Conservation (phyloP, 2,329 filamentous ascomycete species). For the Apiospora pterosperma region DNA sequence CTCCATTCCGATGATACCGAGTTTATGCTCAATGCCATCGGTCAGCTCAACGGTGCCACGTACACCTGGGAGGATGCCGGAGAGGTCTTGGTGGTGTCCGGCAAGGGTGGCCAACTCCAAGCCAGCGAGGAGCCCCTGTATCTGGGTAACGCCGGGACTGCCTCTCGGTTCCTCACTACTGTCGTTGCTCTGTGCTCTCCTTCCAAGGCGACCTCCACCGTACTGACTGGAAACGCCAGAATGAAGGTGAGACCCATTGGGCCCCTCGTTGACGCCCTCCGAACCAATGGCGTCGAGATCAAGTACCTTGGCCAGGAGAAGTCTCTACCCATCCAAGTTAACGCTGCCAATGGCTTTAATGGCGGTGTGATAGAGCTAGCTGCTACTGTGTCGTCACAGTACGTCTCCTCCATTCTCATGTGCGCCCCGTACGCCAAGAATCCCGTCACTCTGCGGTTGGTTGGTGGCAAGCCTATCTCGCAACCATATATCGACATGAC, state of each 20-base stretch:
- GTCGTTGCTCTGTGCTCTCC: slow-evolving; percentile 81
- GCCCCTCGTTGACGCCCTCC: slow-evolving; percentile 84
- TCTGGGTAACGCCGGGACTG: slow-evolving; percentile 93
- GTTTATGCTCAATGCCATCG: slow-evolving; percentile 93
- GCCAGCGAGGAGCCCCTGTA: slow-evolving; percentile 79
- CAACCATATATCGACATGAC: slow-evolving; percentile 99
- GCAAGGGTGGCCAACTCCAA: slow-evolving; percentile 80
- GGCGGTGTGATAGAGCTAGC: slow-evolving; percentile 89
- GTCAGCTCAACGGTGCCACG: slow-evolving; percentile 76
- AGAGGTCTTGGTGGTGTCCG: slow-evolving; percentile 83
- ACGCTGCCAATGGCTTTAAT: slow-evolving; percentile 76
- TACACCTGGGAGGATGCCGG: slow-evolving; percentile 95
- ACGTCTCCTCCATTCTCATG: slow-evolving; percentile 95
- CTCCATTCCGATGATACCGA: slow-evolving; percentile 96
- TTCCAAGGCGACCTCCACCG: slow-evolving; percentile 60
- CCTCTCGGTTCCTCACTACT: slow-evolving; percentile 90
- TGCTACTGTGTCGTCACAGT: slow-evolving; percentile 97
- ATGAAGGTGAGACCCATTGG: slow-evolving; percentile 97
- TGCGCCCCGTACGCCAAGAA: slow-evolving; percentile 95
- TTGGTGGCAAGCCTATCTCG: slow-evolving; percentile 96
- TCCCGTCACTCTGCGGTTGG: slow-evolving; percentile 82
- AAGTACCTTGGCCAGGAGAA: slow-evolving; percentile 81
- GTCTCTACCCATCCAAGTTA: slow-evolving; percentile 79
- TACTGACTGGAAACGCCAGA: slow-evolving; percentile 88
- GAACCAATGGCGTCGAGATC: slow-evolving; percentile 81